A percentile compares a stretch with the other conserved stretches of the same genome.
Conservation (phyloP, 2,329 filamentous ascomycete species). For the Paecilomyces formosus region DNA sequence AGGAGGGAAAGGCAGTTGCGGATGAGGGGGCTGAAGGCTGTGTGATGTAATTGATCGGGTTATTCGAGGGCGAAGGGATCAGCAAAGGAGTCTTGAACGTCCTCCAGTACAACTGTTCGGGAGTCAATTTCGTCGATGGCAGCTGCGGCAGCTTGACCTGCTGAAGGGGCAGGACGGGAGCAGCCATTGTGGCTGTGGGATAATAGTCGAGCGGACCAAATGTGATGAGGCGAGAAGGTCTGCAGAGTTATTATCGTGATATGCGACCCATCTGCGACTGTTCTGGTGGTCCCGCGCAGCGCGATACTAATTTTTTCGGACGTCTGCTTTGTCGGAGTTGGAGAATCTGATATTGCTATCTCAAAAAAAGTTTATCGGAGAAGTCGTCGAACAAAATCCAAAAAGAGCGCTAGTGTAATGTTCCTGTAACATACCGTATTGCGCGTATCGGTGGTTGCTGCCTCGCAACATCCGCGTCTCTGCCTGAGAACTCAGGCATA, state of each 20-base stretch:
- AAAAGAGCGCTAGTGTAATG: not conserved
- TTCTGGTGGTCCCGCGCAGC: not conserved
- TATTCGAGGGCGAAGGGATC: slow-evolving; percentile 83
- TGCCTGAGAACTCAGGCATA: not conserved
- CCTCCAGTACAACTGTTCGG: slow-evolving; percentile 94
- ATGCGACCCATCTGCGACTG: not conserved
- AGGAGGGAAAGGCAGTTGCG: slow-evolving; percentile 32
- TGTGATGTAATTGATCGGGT: slow-evolving; percentile 84
- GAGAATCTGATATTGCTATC: slow-evolving; percentile 1
- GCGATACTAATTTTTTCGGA: not conserved
- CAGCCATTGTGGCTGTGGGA: slow-evolving; percentile 57
- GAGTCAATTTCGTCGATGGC: slow-evolving; percentile 67
- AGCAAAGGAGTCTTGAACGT: slow-evolving; percentile 87
- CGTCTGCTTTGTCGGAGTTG: not conserved
- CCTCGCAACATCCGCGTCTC: not conserved
- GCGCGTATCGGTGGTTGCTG: not conserved
- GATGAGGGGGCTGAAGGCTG: slow-evolving; percentile 49
- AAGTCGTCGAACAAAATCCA: not conserved
- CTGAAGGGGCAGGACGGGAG: slow-evolving; percentile 72
- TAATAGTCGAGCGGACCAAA: not conserved
- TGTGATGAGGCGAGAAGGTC: not conserved
- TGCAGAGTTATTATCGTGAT: not conserved
- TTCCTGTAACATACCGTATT: not conserved
- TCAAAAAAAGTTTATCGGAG: not conserved
- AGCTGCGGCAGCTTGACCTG: slow-evolving; percentile 77